phyloP scores from a whole-genome alignment of 2,329 filamentous ascomycete species.

The Rutstroemia sp. region DNA sequence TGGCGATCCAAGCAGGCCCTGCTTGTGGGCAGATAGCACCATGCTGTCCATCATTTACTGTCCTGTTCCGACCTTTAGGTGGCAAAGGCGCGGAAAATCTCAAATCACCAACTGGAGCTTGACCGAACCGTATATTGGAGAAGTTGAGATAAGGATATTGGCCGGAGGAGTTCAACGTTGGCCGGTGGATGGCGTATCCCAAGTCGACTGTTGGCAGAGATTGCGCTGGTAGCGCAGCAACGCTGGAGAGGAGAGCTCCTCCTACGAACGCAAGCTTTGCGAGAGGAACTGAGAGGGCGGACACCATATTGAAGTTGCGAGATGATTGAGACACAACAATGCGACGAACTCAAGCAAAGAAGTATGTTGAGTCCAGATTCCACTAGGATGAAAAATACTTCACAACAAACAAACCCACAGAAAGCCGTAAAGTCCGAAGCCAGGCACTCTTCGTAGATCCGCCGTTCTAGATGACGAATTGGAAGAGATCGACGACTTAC shows the following conservation, averaged over 20 bases:
- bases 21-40: conserved; percentile 15
- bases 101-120: conserved; percentile 34
- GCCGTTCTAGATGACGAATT: no score
- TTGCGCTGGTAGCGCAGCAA: no score
- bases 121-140: conserved; percentile 37
- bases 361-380: no score
- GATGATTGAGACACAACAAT: no score
- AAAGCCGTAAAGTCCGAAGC: no score
- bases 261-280: neutral
- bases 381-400: no score
- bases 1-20: neutral
- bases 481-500: no score
- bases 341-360: no score
- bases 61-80: conserved; percentile 22
- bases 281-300: neutral
- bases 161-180: conserved; percentile 22
- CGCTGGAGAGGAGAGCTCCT: neutral
- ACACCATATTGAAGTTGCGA: neutral
- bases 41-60: conserved; percentile 20
- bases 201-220: conserved; percentile 24
- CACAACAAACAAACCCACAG: no score
- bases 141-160: conserved; percentile 30
- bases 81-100: conserved; percentile 35
- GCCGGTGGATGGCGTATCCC: conserved; percentile 25
- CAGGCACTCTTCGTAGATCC: no score